These are phyloP conservation scores for Nosema muscidifuracis DNA, from an alignment of 371 early-diverging fungal genomes.

Conservation along the genomic window DNA sequence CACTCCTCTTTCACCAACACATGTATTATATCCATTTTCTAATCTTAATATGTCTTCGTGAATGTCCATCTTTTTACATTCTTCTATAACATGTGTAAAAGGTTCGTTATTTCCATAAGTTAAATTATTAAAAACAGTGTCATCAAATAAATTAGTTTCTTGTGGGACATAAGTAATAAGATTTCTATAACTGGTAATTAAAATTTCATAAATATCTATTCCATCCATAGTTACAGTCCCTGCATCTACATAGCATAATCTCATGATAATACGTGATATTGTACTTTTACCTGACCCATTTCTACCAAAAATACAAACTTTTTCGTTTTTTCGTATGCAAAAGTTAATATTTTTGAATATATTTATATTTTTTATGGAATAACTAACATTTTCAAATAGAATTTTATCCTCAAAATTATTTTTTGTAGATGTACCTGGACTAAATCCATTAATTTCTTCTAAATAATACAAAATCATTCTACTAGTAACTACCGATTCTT, in stretches of 20 bases:
- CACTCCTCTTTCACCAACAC: slow-evolving; percentile 33
- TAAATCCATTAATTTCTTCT: slow-evolving; percentile 22
- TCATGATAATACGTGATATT: slow-evolving; percentile 65
- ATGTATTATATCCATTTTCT: slow-evolving; percentile 66
- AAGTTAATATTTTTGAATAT: slow-evolving; percentile 73
- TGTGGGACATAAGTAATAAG: slow-evolving; percentile 53
- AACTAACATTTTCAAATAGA: slow-evolving; percentile 4
- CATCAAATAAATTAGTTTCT: slow-evolving; percentile 29
- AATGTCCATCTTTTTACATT: slow-evolving; percentile 26
- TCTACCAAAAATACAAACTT: slow-evolving; percentile 73
- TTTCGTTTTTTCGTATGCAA: slow-evolving; percentile 63
- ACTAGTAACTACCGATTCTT: slow-evolving; percentile 11
- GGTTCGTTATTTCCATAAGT: slow-evolving; percentile 28
- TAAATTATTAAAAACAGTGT: slow-evolving; percentile 39
- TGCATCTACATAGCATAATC: slow-evolving; percentile 63
- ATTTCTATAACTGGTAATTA: slow-evolving; percentile 14
- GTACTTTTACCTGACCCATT: slow-evolving; percentile 98
- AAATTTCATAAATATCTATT: slow-evolving; percentile 33
- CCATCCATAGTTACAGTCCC: slow-evolving; percentile 56
- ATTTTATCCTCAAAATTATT: slow-evolving; percentile 17
- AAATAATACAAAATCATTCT: slow-evolving; percentile 7
- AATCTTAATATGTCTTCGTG: slow-evolving; percentile 40
- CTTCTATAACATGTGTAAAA: slow-evolving; percentile 5
- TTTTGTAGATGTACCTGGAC: background rate
- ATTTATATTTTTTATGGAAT: slow-evolving; percentile 19